Conservation (phyloP, 2,329 filamentous ascomycete species). For the Ceratocystis colombiana region DNA sequence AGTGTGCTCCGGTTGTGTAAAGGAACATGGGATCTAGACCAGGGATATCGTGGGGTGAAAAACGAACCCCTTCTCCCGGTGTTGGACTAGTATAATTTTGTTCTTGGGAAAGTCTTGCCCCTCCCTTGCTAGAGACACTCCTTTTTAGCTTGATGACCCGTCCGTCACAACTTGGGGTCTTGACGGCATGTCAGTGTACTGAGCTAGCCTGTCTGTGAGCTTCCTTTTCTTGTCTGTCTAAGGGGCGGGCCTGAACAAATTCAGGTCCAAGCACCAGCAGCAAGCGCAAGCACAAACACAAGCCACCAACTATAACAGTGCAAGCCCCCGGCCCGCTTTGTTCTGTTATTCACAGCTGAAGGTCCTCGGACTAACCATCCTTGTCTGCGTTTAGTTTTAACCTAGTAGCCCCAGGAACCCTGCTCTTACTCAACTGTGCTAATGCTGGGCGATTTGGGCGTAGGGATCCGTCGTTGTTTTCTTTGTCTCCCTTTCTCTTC, state of each 20-base stretch:
- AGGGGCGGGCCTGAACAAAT: not conserved
- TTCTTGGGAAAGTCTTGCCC: too few relatives aligned
- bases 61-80: not conserved
- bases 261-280: not conserved
- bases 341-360: conserved; percentile 5
- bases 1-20: not conserved
- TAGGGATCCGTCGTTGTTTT: not conserved
- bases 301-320: not conserved
- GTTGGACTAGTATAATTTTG: not conserved
- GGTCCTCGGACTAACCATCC: not conserved
- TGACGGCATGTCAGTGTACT: conserved; percentile 16
- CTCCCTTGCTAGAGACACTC: not conserved
- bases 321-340: not conserved
- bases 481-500: not conserved
- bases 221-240: conserved; percentile 4
- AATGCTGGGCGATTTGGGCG: too few relatives aligned
- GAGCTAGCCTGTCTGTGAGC: conserved; percentile 17
- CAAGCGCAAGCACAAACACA: not conserved
- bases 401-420: not conserved
- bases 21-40: not conserved
- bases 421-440: too few relatives aligned
- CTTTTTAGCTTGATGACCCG: not conserved
- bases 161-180: conserved; percentile 9
- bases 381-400: not conserved
- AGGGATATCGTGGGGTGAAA: not conserved